Evolutionary conservation across 164 flowering plant species (phyloP).

Genomic region (Euptelea pleiosperma): DNA sequence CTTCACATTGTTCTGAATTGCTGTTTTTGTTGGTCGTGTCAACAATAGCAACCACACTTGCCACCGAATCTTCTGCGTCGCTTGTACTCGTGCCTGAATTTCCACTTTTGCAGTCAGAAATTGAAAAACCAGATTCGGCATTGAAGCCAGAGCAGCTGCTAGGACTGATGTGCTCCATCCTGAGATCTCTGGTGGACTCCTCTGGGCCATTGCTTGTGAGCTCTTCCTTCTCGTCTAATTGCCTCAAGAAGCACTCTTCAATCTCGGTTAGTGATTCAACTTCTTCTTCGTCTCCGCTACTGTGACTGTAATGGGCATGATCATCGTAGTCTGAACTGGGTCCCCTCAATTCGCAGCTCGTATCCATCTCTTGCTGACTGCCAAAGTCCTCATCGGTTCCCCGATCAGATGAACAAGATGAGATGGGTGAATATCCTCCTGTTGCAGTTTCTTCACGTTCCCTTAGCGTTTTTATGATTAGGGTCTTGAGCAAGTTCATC

Average conservation of each 20-base stretch:
- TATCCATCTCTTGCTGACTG: constrained; percentile 65
- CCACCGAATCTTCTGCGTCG: constrained; percentile 37
- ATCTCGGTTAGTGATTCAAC: constrained; percentile 43
- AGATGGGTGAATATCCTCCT: constrained; percentile 61
- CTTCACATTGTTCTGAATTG: constrained; percentile 17
- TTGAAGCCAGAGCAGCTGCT: constrained; percentile 22
- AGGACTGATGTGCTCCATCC: constrained; percentile 24
- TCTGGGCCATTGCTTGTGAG: constrained; percentile 19
- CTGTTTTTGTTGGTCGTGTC: constrained; percentile 9
- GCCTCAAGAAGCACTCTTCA: constrained; percentile 73
- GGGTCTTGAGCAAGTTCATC: constrained; percentile 91
- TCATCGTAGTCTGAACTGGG: constrained; percentile 46
- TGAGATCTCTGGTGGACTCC: constrained; percentile 14
- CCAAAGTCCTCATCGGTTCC: constrained; percentile 52
- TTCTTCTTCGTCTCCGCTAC: constrained; percentile 42
- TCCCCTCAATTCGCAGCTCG: constrained; percentile 52
- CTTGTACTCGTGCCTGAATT: constrained; percentile 40
- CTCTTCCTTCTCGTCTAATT: constrained; percentile 39
- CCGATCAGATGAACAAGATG: constrained; percentile 51
- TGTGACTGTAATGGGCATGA: constrained; percentile 27
- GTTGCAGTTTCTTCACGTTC: constrained; percentile 68
- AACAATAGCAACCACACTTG: constrained; percentile 18
- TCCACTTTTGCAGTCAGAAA: constrained; percentile 44
- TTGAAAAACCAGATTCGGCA: constrained; percentile 32
- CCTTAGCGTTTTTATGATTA: constrained; percentile 62